phyloP scores from a whole-genome alignment of 257 asterid genomes.

The Plantago elongata region DNA sequence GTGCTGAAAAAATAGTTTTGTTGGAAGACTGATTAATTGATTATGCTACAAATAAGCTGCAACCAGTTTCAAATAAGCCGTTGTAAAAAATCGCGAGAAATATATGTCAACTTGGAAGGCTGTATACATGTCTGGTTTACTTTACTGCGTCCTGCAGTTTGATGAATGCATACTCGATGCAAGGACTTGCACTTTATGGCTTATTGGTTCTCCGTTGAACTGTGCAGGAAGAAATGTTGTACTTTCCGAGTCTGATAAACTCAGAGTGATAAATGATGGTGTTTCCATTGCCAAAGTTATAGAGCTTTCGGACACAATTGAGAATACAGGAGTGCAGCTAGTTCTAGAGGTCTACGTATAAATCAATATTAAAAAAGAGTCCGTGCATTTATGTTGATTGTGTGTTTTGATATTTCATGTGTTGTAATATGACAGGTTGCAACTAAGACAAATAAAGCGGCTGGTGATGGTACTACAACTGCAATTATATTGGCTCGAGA shows the following conservation, averaged over 20 bases:
- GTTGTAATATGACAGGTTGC: constrained; percentile 53
- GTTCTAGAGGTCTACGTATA: constrained; percentile 61
- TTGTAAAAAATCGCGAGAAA: too few relatives aligned
- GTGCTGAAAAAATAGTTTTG: too few relatives aligned
- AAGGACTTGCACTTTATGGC: not conserved
- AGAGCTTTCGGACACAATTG: constrained; percentile 86
- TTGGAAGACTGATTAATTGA: too few relatives aligned
- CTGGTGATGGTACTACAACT: constrained; percentile 96
- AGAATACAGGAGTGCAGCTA: constrained; percentile 77
- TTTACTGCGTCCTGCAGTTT: too few relatives aligned
- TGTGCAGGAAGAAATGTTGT: constrained; percentile 77
- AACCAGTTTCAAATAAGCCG: too few relatives aligned
- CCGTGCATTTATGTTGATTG: constrained; percentile 14
- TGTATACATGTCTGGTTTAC: not conserved
- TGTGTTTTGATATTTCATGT: constrained; percentile 17
- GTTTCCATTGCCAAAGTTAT: constrained; percentile 90
- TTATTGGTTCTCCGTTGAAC: constrained; percentile 16
- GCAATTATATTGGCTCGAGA: constrained; percentile 91
- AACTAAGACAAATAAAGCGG: constrained; percentile 68
- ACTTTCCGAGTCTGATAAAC: constrained; percentile 54
- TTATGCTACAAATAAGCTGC: not conserved
- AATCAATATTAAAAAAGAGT: not conserved
- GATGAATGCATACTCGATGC: too few relatives aligned
- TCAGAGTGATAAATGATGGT: constrained; percentile 88
- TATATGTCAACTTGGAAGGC: not conserved